Base-by-base conservation (phyloP, 176 grass and related monocot genomes). In the Coix lacrymajobi region DNA sequence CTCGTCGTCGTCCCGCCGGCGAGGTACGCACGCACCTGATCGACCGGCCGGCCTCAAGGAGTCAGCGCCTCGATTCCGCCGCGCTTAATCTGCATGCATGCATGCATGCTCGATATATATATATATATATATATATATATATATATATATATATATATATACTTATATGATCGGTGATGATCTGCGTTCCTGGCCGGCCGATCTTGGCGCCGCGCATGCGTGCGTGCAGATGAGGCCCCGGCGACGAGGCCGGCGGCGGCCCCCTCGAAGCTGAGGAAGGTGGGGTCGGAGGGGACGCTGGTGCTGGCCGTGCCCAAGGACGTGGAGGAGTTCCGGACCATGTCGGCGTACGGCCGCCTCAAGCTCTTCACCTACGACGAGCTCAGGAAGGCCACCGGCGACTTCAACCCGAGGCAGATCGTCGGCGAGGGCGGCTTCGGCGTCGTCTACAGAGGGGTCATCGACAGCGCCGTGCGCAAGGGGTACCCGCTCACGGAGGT, bases 341-440 rank as follows among this genome's bases (percentile, higher is more conserved):
- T 93, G 86, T 70, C 90, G 15, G 80, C 71, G 69, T 93, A 91
- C 78, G 93, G 90, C 4, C 62, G 76, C 71, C 75, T 91, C 7
- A 49, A 49, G 57, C 84, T 91, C 34, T 96, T 96, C 80, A 91
- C 90, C 1, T 85, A 96, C 76, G 77, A 69, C 17, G 88, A 96
- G 69, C 87, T 96, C 33, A 16, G 63, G 30, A 52, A 15, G 34
- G 88, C 93, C 70, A 96, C 93, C 22, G 73, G 83, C 46, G 65
- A 84, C 14, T 96, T 91, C 83, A 66, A 84, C 71, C 80, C 93
- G 9, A 68, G 61, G 2, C 75, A 60, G 79, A 90, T 93, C 74
- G 51, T 96, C 56, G 93, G 93, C 31, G 90, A 96, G 82, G 93
- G 93, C 38, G 93, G 90, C 46, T 96, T 96, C 46, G 93, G 93